Conservation (phyloP, 257 asterid genomes). For the Dorcoceras hygrometricum region DNA sequence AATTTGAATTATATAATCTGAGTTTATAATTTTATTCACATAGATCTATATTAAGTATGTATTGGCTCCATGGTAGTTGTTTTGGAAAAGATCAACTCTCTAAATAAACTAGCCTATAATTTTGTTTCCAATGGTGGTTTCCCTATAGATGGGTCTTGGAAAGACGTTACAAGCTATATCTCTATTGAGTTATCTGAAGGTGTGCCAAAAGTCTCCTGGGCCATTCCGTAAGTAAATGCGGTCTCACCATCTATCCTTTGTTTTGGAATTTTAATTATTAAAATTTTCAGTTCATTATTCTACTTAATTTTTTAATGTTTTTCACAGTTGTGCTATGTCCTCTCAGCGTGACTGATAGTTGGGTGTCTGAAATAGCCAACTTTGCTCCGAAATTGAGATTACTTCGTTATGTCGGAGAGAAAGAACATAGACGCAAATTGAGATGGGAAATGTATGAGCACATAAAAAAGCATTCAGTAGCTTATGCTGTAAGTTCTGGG, state of each 20-base stretch:
- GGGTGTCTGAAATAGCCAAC: slow-evolving; percentile 79
- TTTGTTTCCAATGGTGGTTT: slow-evolving; percentile 16
- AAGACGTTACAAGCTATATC: slow-evolving; percentile 92
- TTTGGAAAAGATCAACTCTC: slow-evolving; percentile 8
- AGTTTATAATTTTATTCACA: background rate
- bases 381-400: slow-evolving; percentile 66
- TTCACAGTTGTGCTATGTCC: slow-evolving; percentile 93
- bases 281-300: slow-evolving; percentile 16
- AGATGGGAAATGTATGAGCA: slow-evolving; percentile 55
- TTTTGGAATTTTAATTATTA: slow-evolving; percentile 13
- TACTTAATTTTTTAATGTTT: slow-evolving; percentile 19
- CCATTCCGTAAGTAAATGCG: slow-evolving; percentile 69
- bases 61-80: background rate
- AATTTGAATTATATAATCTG: too few relatives aligned
- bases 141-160: slow-evolving; percentile 87
- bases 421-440: slow-evolving; percentile 63
- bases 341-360: slow-evolving; percentile 82
- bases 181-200: slow-evolving; percentile 80
- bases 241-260: slow-evolving; percentile 11
- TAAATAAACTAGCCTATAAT: slow-evolving; percentile 5
- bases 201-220: slow-evolving; percentile 57
- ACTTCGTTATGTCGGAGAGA: slow-evolving; percentile 83
- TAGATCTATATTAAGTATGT: background rate
- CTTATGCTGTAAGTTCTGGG: slow-evolving; percentile 41
- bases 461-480: slow-evolving; percentile 34